These are phyloP conservation scores for Verticillium zaregamsianum DNA, from an alignment of 2,329 filamentous ascomycete species.

Conservation along the genomic window DNA sequence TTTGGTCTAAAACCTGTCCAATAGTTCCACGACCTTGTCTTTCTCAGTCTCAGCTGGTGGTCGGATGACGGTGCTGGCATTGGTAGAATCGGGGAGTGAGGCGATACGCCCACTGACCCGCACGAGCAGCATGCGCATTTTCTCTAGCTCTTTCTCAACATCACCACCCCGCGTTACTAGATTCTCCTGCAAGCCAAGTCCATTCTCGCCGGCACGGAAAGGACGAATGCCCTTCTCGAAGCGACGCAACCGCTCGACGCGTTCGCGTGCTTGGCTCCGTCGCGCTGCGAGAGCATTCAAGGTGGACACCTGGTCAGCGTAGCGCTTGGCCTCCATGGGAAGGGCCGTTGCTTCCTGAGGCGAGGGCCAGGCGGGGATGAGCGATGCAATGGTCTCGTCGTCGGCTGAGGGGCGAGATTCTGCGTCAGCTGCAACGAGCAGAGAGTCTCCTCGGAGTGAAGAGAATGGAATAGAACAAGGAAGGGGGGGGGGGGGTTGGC, in stretches of 20 bases:
- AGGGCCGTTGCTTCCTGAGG: constrained; percentile 29
- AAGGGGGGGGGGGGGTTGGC: not conserved
- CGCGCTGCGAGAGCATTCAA: constrained; percentile 46
- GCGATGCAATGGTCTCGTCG: constrained; percentile 36
- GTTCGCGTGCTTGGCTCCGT: constrained; percentile 32
- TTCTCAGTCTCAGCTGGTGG: constrained; percentile 35
- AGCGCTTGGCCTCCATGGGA: constrained; percentile 46
- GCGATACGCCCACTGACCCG: constrained; percentile 53
- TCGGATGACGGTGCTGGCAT: constrained; percentile 20
- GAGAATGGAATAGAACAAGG: not conserved
- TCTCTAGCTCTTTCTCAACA: constrained; percentile 62
- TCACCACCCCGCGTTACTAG: constrained; percentile 61
- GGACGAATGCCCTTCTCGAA: constrained; percentile 49
- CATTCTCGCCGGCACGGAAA: constrained; percentile 29
- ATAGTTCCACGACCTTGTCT: constrained; percentile 35
- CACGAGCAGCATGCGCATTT: constrained; percentile 59
- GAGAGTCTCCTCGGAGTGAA: not conserved
- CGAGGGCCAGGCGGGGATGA: constrained; percentile 43
- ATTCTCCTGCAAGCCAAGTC: constrained; percentile 56
- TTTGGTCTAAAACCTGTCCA: constrained; percentile 27
- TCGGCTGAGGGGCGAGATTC: constrained; percentile 27
- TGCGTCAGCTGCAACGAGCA: not conserved
- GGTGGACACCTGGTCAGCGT: constrained; percentile 42
- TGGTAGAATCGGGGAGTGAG: constrained; percentile 24
- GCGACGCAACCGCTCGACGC: constrained; percentile 41